phyloP scores from a whole-genome alignment of 2,329 filamentous ascomycete genomes.

The Fusarium burgessii region DNA sequence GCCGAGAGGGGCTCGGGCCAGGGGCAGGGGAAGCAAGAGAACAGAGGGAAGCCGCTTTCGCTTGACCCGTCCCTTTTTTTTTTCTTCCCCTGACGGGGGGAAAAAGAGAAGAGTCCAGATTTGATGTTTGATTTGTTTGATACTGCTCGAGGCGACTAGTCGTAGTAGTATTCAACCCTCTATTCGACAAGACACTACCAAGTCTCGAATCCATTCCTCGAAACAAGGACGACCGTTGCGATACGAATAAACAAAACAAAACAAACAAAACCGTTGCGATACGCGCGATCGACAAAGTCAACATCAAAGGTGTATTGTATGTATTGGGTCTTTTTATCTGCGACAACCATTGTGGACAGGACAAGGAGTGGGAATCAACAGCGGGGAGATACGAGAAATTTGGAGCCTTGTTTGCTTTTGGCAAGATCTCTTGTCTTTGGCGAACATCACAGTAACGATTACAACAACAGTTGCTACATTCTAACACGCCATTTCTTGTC shows the following conservation, averaged over 20 bases:
- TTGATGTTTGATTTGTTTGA: slow-evolving; percentile 8
- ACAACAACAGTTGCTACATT: neutral
- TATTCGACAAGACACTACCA: neutral
- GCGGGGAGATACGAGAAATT: neutral
- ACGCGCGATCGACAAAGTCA: slow-evolving; percentile 14
- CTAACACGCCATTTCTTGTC: slow-evolving; percentile 5
- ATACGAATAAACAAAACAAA: slow-evolving; percentile 21
- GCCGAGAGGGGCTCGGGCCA: slow-evolving; percentile 32
- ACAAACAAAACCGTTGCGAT: slow-evolving; percentile 4
- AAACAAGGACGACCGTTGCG: slow-evolving; percentile 14
- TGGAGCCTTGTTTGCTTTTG: slow-evolving; percentile 2
- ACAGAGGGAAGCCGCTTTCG: slow-evolving; percentile 20
- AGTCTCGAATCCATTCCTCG: neutral
- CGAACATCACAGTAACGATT: neutral
- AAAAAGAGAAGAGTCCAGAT: slow-evolving; percentile 9
- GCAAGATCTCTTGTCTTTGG: neutral
- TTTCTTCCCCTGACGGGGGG: slow-evolving; percentile 46
- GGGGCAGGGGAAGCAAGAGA: slow-evolving; percentile 21
- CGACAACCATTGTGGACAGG: neutral
- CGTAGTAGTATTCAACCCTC: neutral
- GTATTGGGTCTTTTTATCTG: slow-evolving; percentile 2
- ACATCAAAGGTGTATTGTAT: slow-evolving; percentile 11
- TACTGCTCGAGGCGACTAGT: neutral
- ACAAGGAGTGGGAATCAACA: neutral
- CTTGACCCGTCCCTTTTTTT: slow-evolving; percentile 24